Base-by-base conservation (phyloP, 345 rosid species). In the Dipteronia dyeriana region DNA sequence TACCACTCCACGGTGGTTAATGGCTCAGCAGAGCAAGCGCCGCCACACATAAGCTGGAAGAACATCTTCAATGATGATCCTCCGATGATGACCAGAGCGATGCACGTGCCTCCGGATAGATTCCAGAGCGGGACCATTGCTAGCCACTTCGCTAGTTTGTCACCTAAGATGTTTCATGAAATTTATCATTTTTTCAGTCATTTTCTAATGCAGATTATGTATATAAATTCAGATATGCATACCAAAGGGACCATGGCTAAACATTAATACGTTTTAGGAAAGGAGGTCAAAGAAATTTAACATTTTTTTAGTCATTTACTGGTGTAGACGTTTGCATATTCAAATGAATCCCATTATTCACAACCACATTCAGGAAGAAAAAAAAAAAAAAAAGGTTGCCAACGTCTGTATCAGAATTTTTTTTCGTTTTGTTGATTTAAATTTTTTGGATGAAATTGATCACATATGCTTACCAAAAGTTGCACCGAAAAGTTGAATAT, bases 91-190 rank as follows among this genome's bases (percentile, higher is more conserved):
- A 89, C 81, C 53, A 91, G 63, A 49, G 90, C 71, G 53, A 84
- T 69, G 76, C 92, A 89, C 7, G 91, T 89, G n/a, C 95, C 95
- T 41, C 76, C 93, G 0, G 95, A 90, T 56, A 91, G 90, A 84
- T 91, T 87, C 87, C 84, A 74, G 64, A 89, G 61, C 17, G 95
- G 95, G 62, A 88, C 74, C 49, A 88, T 26, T 9, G 84, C 93
- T 3, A 91, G 78, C 84, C 86, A 79, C 3, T 84, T 91, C 41
- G 85, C 84, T 29, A 80, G 59, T 81, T 75, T 89, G 47, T 79
- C 86, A 51, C 95, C 95, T 91, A 78, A 23, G 26, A 13, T 3
- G n/a, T 61, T 22, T 19, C 29, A 61, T 61, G 29, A 61, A 23
- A 61, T 51, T 53, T 16, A 16, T 53, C 11, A 14, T 5, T 16